phyloP scores from a whole-genome alignment of 1,284 basidiomycete genomes.

The Grifola frondosa region DNA sequence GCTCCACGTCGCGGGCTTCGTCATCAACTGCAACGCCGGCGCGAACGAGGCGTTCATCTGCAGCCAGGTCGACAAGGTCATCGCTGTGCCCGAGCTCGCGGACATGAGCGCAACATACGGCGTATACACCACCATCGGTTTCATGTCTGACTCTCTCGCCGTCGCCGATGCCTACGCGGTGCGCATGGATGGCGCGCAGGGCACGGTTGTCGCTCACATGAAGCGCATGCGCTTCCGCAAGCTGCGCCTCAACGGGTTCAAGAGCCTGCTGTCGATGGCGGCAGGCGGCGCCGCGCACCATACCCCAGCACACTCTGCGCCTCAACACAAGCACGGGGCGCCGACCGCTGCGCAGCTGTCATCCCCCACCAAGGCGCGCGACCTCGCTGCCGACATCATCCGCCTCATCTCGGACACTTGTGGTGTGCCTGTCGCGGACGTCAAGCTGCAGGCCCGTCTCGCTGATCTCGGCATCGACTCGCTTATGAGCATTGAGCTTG shows the following conservation, averaged over 20 bases:
- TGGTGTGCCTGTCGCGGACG: conserved; percentile 30
- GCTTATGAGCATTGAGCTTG: conserved; percentile 54
- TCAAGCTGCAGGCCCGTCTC: conserved; percentile 39
- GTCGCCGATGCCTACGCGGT: conserved; percentile 53
- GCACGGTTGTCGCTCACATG: conserved; percentile 50
- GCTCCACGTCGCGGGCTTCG: conserved; percentile 67
- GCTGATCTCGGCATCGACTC: conserved; percentile 54
- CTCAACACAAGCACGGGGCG: background rate
- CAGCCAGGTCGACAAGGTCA: conserved; percentile 48
- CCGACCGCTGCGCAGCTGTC: background rate
- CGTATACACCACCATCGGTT: conserved; percentile 50
- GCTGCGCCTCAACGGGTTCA: conserved; percentile 48
- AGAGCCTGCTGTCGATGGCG: conserved; percentile 41
- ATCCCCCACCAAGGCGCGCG: background rate
- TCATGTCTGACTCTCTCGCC: conserved; percentile 40
- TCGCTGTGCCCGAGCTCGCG: conserved; percentile 42
- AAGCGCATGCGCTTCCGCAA: conserved; percentile 58
- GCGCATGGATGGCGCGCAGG: conserved; percentile 29
- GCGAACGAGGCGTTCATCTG: conserved; percentile 63
- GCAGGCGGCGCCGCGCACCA: conserved; percentile 16
- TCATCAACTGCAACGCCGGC: conserved; percentile 56
- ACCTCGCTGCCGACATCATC: conserved; percentile 1
- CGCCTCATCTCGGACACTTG: conserved; percentile 45
- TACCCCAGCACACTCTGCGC: background rate
- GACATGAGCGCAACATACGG: conserved; percentile 44